A percentile compares a stretch with the other conserved stretches of the same genome.
Conservation (phyloP, 2,329 filamentous ascomycete species). For the Colletotrichum navitas region DNA sequence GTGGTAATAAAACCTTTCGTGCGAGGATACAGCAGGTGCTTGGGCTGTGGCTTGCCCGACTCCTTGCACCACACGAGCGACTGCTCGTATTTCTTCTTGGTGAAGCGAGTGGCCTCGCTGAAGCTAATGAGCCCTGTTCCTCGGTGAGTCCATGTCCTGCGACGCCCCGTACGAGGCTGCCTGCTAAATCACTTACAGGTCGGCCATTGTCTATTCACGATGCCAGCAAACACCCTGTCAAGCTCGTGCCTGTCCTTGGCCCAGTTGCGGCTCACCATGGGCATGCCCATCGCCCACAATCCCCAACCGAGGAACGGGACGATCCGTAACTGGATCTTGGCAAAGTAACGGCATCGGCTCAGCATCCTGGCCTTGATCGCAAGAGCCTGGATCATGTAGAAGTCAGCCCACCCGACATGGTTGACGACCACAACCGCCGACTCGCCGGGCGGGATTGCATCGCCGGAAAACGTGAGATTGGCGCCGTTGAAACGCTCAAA, state of each 20-base stretch:
- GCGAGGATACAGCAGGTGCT: constrained; percentile 70
- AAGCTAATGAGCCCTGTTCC: constrained; percentile 72
- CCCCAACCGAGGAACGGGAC: constrained; percentile 75
- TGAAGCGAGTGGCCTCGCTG: constrained; percentile 73
- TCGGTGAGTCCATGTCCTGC: constrained; percentile 11
- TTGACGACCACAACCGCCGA: constrained; percentile 72
- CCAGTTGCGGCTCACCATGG: constrained; percentile 72
- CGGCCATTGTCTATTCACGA: constrained; percentile 65
- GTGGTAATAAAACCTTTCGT: constrained; percentile 72
- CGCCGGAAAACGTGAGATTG: constrained; percentile 65
- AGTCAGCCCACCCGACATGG: constrained; percentile 72
- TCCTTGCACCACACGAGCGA: constrained; percentile 65
- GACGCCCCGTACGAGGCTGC: constrained; percentile 24
- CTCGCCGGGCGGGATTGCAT: constrained; percentile 64
- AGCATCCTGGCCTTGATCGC: constrained; percentile 69
- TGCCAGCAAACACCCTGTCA: constrained; percentile 67
- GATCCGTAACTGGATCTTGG: constrained; percentile 69
- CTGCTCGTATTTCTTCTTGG: constrained; percentile 63
- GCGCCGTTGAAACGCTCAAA: constrained; percentile 68
- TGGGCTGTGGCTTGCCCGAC: constrained; percentile 63
- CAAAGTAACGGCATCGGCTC: constrained; percentile 71
- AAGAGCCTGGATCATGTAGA: constrained; percentile 73
- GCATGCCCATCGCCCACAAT: constrained; percentile 75
- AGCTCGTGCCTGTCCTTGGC: constrained; percentile 68
- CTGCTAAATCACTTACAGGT: constrained; percentile 62